Base-by-base conservation (phyloP, 345 rosid species). In the Linum tenue region DNA sequence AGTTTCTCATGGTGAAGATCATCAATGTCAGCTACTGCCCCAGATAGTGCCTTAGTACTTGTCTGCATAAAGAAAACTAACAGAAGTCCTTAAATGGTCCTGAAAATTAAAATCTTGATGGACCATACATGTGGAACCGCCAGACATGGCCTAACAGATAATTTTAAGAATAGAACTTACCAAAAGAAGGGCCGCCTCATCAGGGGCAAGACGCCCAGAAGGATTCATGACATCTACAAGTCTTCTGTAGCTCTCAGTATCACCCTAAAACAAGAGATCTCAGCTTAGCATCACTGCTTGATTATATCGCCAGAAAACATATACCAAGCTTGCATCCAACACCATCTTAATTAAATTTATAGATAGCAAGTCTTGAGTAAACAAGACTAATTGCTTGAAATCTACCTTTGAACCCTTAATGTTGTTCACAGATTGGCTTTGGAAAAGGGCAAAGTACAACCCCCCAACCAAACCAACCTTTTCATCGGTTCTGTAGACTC, bases 111-210 rank as follows among this genome's bases (percentile, higher is more conserved):
- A 31, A 51, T 39, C 12, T 40, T 62, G 8, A 61, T 16, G 39
- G 17, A 37, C 63, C 3, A 60, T 37, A 64, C 12, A 40, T 11
- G n/a, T 36, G 4, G 16, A 62, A 11, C 17, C n/a, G 56, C 37
- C 5, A 22, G 9, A 37, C 7, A 44, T n/a, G 61, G n/a, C 7
- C 43, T 5, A 15, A 64, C 31, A 59, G n/a, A 31, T n/a, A 42
- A 12, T 14, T 57, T 11, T 22, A 60, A 42, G 37, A 55, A 35
- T 14, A 53, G 16, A 56, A 64, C 78, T 62, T 60, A 88, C 96
- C 92, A 80, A 84, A 68, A 94, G 94, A 74, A 81, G 68, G 44
- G 96, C 98, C 67, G 75, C 86, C 60, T 84, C 84, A 63, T 84
- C 89, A 2, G 70, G 73, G 7, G 75, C 76, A 70, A 76, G 81